Evolutionary conservation across 768 basidiomycete genomes (phyloP).

Genomic region (Lentinus tigrinus): DNA sequence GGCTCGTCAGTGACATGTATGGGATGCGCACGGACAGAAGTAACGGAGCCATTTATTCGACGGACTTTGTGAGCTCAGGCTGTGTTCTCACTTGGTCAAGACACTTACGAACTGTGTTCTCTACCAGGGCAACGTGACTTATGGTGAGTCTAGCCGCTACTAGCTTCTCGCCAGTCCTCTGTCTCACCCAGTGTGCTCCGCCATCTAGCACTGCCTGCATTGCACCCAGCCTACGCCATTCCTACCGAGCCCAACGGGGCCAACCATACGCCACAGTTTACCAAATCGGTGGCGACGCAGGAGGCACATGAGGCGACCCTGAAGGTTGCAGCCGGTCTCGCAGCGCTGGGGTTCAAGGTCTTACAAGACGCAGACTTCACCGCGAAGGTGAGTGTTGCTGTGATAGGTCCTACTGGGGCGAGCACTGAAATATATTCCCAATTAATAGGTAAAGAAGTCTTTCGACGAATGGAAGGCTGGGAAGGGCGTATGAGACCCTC

Average conservation of each 20-base stretch:
- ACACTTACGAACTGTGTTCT: background rate
- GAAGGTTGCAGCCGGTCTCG: conserved; percentile 56
- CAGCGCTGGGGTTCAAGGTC: conserved; percentile 58
- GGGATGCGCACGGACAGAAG: conserved; percentile 36
- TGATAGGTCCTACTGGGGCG: too few relatives aligned
- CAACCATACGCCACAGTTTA: conserved; percentile 75
- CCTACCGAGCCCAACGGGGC: conserved; percentile 69
- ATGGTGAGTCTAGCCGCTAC: conserved; percentile 42
- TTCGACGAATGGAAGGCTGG: conserved; percentile 1
- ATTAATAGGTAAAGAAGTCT: conserved; percentile 1
- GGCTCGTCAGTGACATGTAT: conserved; percentile 44
- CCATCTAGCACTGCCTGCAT: conserved; percentile 23
- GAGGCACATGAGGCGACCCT: conserved; percentile 66
- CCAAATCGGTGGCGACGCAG: conserved; percentile 53
- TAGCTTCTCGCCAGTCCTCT: background rate
- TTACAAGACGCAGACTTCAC: conserved; percentile 60
- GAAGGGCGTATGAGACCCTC: background rate
- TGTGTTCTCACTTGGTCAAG: background rate
- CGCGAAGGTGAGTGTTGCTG: conserved; percentile 40
- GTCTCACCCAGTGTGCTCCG: background rate
- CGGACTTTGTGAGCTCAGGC: conserved; percentile 66
- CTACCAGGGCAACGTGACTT: conserved; percentile 70
- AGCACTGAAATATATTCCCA: too few relatives aligned
- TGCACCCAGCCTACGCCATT: conserved; percentile 41
- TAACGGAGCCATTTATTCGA: conserved; percentile 55